Percentiles rank a stretch among this genome's conserved stretches.
Conservation (phyloP, 1,139 yeast genomes). For the Casaregolazyma suthepensis region DNA sequence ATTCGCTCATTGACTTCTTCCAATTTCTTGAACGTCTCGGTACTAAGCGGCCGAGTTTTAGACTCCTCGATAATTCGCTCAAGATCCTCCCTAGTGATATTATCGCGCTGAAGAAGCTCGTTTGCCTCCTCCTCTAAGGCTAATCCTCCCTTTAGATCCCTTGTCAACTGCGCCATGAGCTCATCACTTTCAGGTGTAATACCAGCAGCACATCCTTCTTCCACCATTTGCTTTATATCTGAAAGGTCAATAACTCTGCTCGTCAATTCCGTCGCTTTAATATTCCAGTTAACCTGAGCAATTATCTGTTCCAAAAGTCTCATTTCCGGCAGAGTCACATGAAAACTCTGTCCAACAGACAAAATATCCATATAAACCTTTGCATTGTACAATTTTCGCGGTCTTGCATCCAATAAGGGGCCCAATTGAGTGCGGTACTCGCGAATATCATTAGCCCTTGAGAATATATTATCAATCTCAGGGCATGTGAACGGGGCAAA, state of each 20-base stretch:
- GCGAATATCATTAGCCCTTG: slow-evolving; percentile 48
- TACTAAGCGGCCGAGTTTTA: slow-evolving; percentile 12
- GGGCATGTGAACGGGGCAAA: slow-evolving; percentile 46
- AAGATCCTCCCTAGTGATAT: slow-evolving; percentile 14
- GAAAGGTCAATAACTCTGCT: slow-evolving; percentile 26
- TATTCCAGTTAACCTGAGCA: slow-evolving; percentile 47
- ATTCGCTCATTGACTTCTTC: slow-evolving; percentile 10
- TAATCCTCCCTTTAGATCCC: slow-evolving; percentile 19
- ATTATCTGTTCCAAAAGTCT: slow-evolving; percentile 44
- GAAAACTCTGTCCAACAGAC: slow-evolving; percentile 52
- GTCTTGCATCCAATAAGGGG: slow-evolving; percentile 14
- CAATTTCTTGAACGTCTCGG: slow-evolving; percentile 9
- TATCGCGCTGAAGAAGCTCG: slow-evolving; percentile 11
- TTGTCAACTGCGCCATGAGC: slow-evolving; percentile 18
- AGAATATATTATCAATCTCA: slow-evolving; percentile 56
- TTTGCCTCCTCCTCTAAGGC: slow-evolving; percentile 20
- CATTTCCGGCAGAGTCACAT: slow-evolving; percentile 50
- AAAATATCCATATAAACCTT: slow-evolving; percentile 32
- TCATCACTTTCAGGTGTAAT: slow-evolving; percentile 21
- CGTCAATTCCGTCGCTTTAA: slow-evolving; percentile 27
- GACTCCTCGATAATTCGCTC: slow-evolving; percentile 13
- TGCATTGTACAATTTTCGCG: slow-evolving; percentile 17
- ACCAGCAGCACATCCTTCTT: slow-evolving; percentile 38
- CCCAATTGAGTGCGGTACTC: slow-evolving; percentile 49
- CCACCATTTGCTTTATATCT: slow-evolving; percentile 36